Evolutionary conservation across 2,329 filamentous ascomycete species (phyloP), one percentile per base, ranked within the genome.

Genomic region (Fusarium sp.): DNA sequence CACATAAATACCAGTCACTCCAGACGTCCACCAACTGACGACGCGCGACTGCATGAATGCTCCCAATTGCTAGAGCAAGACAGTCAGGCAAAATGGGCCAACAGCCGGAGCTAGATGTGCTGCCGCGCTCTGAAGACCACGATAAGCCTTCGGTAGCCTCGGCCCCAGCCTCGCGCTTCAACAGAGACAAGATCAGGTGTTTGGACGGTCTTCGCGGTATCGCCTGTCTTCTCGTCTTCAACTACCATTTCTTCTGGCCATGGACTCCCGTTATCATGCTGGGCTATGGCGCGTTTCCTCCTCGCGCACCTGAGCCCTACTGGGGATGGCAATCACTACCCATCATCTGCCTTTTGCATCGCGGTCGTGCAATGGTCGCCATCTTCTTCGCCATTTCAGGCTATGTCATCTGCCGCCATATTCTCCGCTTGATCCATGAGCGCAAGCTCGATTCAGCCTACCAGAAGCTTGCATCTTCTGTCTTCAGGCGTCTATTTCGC

Each of bases 301-400:
- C 76, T 1, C 68, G 70, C 25, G 68, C 76, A 2, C 72, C 75
- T 2, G 75, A 76, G 59, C 74, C 76, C 0, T 73, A 76, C 63
- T 65, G 53, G 35, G 66, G 66, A 13, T 74, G 69, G 71, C 60
- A 68, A 5, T 73, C 74, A 7, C 51, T 79, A 42, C 77, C 77
- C n/a, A 78, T 79, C 51, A 41, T 79, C 28, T 78, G 76, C 42
- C 73, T 79, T 4, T 43, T 78, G 58, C 75, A 78, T 49, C 74
- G 76, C 35, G 77, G 77, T 4, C 72, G 75, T 6, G 72, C 77
- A 10, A 79, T 79, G 77, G 77, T 79, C 6, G 75, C 77, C 48
- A 77, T 79, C 35, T 79, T 79, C 70, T 79, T 79, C 45, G 77
- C 76, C 64, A 78, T 79, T 26, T 79, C 77, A 0, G 77, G 77